phyloP scores from a whole-genome alignment of 805 yeast genomes.

The Kregervanrija pseudodelftensis region DNA sequence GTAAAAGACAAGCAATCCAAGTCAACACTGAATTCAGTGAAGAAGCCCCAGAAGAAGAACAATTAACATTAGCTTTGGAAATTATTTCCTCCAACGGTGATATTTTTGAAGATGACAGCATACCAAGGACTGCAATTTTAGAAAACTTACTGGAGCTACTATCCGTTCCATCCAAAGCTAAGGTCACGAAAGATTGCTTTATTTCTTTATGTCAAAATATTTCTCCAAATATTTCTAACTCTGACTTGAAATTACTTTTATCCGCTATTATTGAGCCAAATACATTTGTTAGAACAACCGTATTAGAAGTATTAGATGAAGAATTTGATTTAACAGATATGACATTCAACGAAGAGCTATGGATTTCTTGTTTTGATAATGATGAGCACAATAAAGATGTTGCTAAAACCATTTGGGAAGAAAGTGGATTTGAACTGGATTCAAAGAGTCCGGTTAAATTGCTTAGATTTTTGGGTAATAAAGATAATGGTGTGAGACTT shows the following conservation, averaged over 20 bases:
- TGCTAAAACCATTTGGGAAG: conserved; percentile 83
- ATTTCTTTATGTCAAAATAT: conserved; percentile 70
- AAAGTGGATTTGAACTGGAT: conserved; percentile 48
- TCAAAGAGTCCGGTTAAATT: conserved; percentile 39
- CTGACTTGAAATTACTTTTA: conserved; percentile 55
- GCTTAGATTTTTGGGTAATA: conserved; percentile 41
- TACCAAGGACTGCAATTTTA: conserved; percentile 65
- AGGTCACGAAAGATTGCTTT: conserved; percentile 77
- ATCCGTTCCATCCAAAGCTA: conserved; percentile 70
- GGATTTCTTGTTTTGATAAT: conserved; percentile 72
- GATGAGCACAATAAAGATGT: conserved; percentile 53
- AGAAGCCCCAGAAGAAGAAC: conserved; percentile 87
- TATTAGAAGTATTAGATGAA: conserved; percentile 78
- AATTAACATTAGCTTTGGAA: conserved; percentile 67
- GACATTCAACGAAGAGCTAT: conserved; percentile 46
- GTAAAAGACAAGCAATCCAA: conserved; percentile 38
- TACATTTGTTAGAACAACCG: conserved; percentile 66
- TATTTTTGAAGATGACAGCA: conserved; percentile 53
- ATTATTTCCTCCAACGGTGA: conserved; percentile 65
- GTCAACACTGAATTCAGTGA: conserved; percentile 65
- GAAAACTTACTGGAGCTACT: conserved; percentile 57
- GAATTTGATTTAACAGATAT: conserved; percentile 59
- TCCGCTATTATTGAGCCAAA: conserved; percentile 52
- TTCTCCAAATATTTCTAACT: conserved; percentile 48
- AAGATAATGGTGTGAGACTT: conserved; percentile 61